Percentiles rank a stretch among this genome's conserved stretches.
Evolutionary conservation across 140 eudicot genomes (phyloP).

Genomic region (Erigeron philadelphicus): DNA sequence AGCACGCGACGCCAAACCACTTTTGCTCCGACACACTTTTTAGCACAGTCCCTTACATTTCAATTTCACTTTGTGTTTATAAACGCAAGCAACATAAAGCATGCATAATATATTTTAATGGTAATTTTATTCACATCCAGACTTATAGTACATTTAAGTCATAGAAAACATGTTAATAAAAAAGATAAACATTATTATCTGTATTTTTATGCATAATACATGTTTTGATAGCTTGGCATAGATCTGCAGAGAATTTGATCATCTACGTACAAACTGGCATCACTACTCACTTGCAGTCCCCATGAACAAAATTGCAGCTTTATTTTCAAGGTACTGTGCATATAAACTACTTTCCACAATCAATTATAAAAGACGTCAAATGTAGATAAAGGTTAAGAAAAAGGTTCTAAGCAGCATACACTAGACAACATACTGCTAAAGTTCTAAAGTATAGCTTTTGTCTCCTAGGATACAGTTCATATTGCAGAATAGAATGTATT

Average conservation of each 20-base stretch:
- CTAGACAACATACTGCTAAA: not conserved
- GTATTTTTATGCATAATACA: not conserved
- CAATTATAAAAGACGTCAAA: constrained; percentile 3
- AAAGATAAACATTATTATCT: no score
- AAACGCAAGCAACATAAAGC: not conserved
- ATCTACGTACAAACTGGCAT: not conserved
- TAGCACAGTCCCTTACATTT: not conserved
- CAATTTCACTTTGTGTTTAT: not conserved
- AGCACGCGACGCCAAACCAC: not conserved
- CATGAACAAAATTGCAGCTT: constrained; percentile 15
- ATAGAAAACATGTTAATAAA: no score
- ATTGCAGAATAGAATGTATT: not conserved
- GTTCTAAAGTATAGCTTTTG: constrained; percentile 1
- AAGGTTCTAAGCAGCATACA: not conserved
- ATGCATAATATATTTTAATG: not conserved
- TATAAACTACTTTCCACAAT: not conserved
- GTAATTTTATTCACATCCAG: not conserved
- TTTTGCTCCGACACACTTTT: not conserved
- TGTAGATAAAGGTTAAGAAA: not conserved
- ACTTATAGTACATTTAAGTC: no score
- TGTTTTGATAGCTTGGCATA: not conserved
- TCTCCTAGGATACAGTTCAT: not conserved
- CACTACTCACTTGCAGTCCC: constrained; percentile 10
- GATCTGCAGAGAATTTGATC: not conserved
- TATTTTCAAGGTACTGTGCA: constrained; percentile 4